Base-by-base conservation (phyloP, 139 green algal genomes). In the Microglena sp. region DNA sequence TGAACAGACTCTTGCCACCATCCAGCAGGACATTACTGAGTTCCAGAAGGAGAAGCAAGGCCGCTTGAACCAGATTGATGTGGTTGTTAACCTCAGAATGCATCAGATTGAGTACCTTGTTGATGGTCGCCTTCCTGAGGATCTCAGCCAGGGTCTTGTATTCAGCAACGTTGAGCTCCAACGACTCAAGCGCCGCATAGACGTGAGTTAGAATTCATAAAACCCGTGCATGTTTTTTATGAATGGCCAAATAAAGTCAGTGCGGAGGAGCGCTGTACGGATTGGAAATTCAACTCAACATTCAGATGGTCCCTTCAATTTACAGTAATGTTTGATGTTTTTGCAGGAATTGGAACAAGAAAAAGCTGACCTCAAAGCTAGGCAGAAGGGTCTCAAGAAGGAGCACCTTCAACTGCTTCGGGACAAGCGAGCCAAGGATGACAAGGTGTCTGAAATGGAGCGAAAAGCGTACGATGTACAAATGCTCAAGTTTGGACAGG, bases 11-110 rank as follows among this genome's bases (percentile, higher is more conserved):
- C 40, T 92, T 33, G 74, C 85, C 28, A 72, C 75, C 2, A 81
- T 87, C 2, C 74, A 82, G 43, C 67, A 76, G 59, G 82, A 90
- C 44, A 87, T 89, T 26, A 64, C 80, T 3, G 83, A 86, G 40
- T 94, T 93, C 74, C 80, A 93, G 74, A 81, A 84, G 60, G 82
- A 91, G 80, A 95, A 94, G 73, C 89, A 95, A 69, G 70, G 29
- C 2, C 78, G 75, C n/a, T 75, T 95, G 28, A 93, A 91, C 69
- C 68, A 88, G 36, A 75, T 90, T 18, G 68, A 80, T 7, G 75
- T 90, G 32, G 77, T 83, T 18, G 72, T 93, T 35, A 69, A 45
- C 30, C 59, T 84, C n/a, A 56, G 66, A n/a, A 67, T 78, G 66
- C 71, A 82, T 53, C 78, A 82, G 69, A 67, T 90, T 5, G 73